Base-by-base conservation (phyloP, 768 basidiomycete species). In the Agaricus bisporus region DNA sequence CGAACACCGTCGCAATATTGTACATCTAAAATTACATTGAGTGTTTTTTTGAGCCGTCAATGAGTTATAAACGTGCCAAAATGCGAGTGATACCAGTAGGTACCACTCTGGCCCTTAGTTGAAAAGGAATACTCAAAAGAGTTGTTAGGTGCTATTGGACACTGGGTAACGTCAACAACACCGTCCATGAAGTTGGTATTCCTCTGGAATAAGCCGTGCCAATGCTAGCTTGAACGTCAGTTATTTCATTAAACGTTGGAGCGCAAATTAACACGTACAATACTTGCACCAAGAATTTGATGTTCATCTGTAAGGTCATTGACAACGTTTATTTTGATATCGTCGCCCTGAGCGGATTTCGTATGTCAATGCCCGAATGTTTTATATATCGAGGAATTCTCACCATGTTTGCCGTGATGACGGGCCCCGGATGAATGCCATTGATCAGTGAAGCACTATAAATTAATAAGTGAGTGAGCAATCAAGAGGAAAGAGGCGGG, bases 21-120 rank as follows among this genome's bases (percentile, higher is more conserved):
- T 14, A 55, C 59, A 6, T 46, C 59, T 60, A 28, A 5, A 36
- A 15, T 6, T 3, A 8, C 20, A 5, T 12, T 49, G 10, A 48
- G 8, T n/a, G 18, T 7, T n/a, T 11, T 25, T n/a, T 26, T 20
- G n/a, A 9, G 15, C 6, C 4, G 17, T 4, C 11, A 7, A 44
- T 2, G 12, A 22, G 17, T 15, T 22, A 17, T 8, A 5, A 41
- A 32, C 39, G 12, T 18, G 42, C 49, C 37, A 7, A 48, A 28
- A 46, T 65, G 63, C 11, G 57, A 61, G 43, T 67, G 68, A 38
- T 65, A 68, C 77, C 77, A 79, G 52, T 67, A 79, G 0, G 75
- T 78, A 5, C 77, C 78, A 2, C 73, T 64, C 52, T 76, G 73
- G 26, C 66, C 60, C 14, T 62, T 61, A n/a, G 61, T 63, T 32